Evolutionary conservation across 164 flowering plant genomes (phyloP), one percentile per base, ranked within the genome.

Genomic region (Tetracentron sinense): DNA sequence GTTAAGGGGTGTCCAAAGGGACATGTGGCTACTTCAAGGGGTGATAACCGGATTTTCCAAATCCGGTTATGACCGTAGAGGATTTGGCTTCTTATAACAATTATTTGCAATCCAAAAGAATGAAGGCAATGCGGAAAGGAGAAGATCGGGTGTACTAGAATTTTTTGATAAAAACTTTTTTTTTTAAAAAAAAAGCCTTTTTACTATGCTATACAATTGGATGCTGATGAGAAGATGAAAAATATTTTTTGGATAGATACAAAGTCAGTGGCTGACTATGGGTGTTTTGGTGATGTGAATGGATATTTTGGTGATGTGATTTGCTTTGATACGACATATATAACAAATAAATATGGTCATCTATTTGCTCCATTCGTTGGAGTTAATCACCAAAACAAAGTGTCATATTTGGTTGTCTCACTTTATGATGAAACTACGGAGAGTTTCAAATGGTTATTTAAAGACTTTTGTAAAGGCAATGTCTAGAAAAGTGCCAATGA

Each of bases 261-360:
- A 12, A 52, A 55, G 7, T 66, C 62, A 74, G 49, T 69, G n/a
- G 22, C 42, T 16, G 76, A 72, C 14, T 72, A 75, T 58, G 54
- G 31, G 6, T 52, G n/a, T n/a, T n/a, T n/a, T n/a, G n/a, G n/a
- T n/a, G n/a, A n/a, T n/a, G n/a, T n/a, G n/a, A n/a, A n/a, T n/a
- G n/a, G n/a, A n/a, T n/a, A 19, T 7, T 76, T 65, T 69, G 76
- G 79, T 25, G 76, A 76, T 55, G 65, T 69, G 7, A 62, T 76
- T 26, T 57, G 61, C n/a, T 64, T 76, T 10, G 79, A 76, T 61
- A 72, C 79, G 20, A 72, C 68, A 2, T 72, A 48, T 42, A 60
- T 26, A 51, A 68, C 64, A 23, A 69, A 69, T 19, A 54, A 54
- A 11, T 48, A 44, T 4, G 16, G 44, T 60, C n/a, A n/a, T n/a